Base-by-base conservation (phyloP, 2,329 filamentous ascomycete species). In the Fusarium nelsonii region DNA sequence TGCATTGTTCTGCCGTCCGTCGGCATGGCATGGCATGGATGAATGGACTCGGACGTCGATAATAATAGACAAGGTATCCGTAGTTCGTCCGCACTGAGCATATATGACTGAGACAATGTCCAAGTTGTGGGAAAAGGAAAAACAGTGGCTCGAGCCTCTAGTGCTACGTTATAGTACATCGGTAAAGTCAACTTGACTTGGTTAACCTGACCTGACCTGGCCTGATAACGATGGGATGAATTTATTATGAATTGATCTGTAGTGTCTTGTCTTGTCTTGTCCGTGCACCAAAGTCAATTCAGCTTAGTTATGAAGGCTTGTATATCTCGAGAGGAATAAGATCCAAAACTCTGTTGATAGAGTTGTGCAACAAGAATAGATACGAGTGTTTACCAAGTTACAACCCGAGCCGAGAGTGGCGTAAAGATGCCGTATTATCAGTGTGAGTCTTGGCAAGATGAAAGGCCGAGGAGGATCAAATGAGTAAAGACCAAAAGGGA, bases 31-130 rank as follows among this genome's bases (percentile, higher is more conserved):
- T 23, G 23, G 23, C n/a, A 39, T 16, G n/a, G 33, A 50, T 50
- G 33, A 23, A 39, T 28, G 16, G 48, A 40, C 36, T 51, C 34
- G 33, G 48, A 40, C 36, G 26, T n/a, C 20, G 48, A 51, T 28
- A 18, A 51, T 28, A 18, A 15, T 33, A 28, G 34, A 51, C 20
- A 50, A 26, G 34, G 12, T 36, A 51, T 23, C 23, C 26, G n/a
- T 20, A 45, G 48, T 51, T 51, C 48, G 48, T 40, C 48, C 34
- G 48, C 23, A 39, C 48, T 40, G 48, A 28, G 18, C 16, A 15
- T 28, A 50, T n/a, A 30, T 40, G 40, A 51, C 48, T 51, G 48
- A 51, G 48, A 51, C 48, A 51, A 40, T 28, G 34, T 40, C 48
- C 33, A 32, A 45, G 43, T 45, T 45, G 43, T 45, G 43, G 43